Base-by-base conservation (phyloP, 2,329 filamentous ascomycete genomes). In the Fusarium odoratissimum region DNA sequence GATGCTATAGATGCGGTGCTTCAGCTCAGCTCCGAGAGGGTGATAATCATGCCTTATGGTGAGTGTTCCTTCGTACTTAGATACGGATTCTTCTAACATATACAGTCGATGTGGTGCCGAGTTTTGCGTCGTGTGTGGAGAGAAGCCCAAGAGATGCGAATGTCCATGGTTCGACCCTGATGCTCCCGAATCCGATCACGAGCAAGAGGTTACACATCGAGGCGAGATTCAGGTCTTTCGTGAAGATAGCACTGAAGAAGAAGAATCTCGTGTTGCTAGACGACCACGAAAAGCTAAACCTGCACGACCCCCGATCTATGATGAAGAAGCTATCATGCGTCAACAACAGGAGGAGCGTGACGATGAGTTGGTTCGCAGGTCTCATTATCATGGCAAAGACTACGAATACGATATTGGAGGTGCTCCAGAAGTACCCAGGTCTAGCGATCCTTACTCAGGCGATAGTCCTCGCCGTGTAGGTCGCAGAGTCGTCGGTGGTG, bases 41-140 rank as follows among this genome's bases (percentile, higher is more conserved):
- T 48, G 95, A 92, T 81, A 95, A 95, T 82, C 94, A 95, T 79
- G 95, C 97, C 90, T 94, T 90, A 33, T 97, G 94, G 91, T 93
- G 85, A 82, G 89, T 83, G 37, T 23, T 38, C 16, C 8, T 49
- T 16, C 0, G 2, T 12, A 7, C 16, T 12, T 4, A 4, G 3
- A 8, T 19, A 17, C 23, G n/a, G 38, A 60, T 41, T 23, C 14
- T 64, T 31, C 72, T 79, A 58, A 75, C 46, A 44, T 19, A 12
- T 64, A 52, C 60, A 91, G 91, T 80, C 92, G 91, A 61, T 97
- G 95, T 78, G 91, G 89, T 60, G 93, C 93, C 33, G 89, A 97
- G 76, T 97, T 97, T 78, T 97, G 95, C 83, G 95, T 96, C 89
- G 87, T 93, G 31, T 97, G 95, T 79, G 94, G 93, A 28, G 79